These are phyloP conservation scores for Candida methanosorbosa DNA, from an alignment of 805 yeast species.

Conservation along the genomic window DNA sequence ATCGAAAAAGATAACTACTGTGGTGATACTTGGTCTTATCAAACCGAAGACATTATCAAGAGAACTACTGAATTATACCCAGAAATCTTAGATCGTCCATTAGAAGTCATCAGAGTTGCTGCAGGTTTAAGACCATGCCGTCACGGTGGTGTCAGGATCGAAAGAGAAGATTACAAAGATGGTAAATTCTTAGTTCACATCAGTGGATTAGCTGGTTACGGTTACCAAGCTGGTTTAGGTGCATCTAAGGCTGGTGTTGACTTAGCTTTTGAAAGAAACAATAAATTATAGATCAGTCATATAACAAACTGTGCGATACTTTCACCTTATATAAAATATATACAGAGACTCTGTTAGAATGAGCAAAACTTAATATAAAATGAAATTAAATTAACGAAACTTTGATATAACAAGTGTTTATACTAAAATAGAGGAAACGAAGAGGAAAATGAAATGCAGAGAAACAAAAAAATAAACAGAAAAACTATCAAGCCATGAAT, in stretches of 20 bases:
- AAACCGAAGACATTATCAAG: conserved; percentile 52
- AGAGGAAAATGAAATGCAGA: too few species aligned
- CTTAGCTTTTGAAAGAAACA: conserved; percentile 10
- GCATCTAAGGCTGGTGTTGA: conserved; percentile 44
- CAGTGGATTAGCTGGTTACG: conserved; percentile 64
- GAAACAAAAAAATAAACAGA: too few species aligned
- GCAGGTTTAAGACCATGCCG: conserved; percentile 76
- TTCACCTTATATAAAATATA: too few species aligned
- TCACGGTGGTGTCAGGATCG: conserved; percentile 69
- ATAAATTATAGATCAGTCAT: too few species aligned
- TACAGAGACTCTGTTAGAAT: too few species aligned
- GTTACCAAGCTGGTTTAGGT: conserved; percentile 59
- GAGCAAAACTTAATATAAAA: too few species aligned
- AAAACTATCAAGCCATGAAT: too few species aligned
- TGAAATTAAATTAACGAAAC: too few species aligned
- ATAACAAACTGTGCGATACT: too few species aligned
- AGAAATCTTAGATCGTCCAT: conserved; percentile 31
- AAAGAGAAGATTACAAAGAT: conserved; percentile 34
- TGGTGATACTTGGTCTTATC: conserved; percentile 45
- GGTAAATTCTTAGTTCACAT: conserved; percentile 51
- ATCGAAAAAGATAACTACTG: conserved; percentile 57
- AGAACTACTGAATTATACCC: conserved; percentile 50
- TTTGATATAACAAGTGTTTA: too few species aligned
- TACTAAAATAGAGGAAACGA: too few species aligned
- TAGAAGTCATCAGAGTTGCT: conserved; percentile 52